These are phyloP conservation scores for Podospora pseudoanserina DNA, from an alignment of 495 filamentous ascomycete species.

Conservation along the genomic window DNA sequence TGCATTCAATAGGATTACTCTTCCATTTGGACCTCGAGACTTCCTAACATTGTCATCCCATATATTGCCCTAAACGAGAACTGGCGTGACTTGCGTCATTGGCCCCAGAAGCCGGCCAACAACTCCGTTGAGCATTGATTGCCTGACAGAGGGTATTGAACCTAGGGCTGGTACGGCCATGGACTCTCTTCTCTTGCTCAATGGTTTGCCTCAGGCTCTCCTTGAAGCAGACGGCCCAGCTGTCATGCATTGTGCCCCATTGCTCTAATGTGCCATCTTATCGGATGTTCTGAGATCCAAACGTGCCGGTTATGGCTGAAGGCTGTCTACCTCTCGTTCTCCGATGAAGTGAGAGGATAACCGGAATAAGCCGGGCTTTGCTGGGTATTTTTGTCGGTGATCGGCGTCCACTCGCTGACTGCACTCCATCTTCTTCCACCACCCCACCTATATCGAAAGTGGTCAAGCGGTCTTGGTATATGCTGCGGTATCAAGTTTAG, in stretches of 20 bases:
- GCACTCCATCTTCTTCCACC: no score
- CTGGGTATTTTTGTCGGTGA: no score
- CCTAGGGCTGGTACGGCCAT: slow-evolving; percentile 18
- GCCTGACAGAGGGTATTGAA: slow-evolving; percentile 15
- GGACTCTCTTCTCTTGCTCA: slow-evolving; percentile 8
- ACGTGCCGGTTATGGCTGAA: no score
- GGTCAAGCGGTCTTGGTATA: no score
- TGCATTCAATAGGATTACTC: slow-evolving; percentile 5
- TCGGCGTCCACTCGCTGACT: no score
- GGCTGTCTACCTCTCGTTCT: no score
- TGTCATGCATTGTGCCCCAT: not conserved
- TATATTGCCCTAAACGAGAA: slow-evolving; percentile 47
- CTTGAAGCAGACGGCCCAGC: slow-evolving; percentile 17
- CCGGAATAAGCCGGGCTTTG: no score
- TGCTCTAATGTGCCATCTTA: no score
- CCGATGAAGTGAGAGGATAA: no score
- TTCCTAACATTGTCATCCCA: slow-evolving; percentile 44
- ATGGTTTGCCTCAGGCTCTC: slow-evolving; percentile 1
- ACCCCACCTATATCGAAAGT: no score
- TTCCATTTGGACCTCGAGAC: slow-evolving; percentile 23
- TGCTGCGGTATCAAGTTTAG: no score
- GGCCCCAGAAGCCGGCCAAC: slow-evolving; percentile 40
- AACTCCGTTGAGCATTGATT: slow-evolving; percentile 32
- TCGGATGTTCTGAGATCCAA: no score
- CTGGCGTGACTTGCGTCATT: slow-evolving; percentile 31